Base-by-base conservation (phyloP, 768 basidiomycete genomes). In the Dacryopinax spathularia region DNA sequence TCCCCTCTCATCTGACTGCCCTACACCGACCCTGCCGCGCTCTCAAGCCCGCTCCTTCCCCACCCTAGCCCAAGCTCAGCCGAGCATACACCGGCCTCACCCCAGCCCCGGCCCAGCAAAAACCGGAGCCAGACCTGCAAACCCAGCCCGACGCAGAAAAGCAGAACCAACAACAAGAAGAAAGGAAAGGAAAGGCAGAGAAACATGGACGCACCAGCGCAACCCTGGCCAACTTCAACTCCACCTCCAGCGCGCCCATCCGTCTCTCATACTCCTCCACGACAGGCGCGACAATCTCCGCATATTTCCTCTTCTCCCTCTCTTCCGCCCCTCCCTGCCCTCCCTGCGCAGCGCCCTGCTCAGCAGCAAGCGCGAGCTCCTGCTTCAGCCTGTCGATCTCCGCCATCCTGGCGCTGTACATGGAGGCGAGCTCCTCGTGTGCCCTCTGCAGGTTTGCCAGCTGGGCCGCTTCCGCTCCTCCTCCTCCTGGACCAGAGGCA, bases 261-360 rank as follows among this genome's bases (percentile, higher is more conserved):
- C 92, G 91, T 79, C 95, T 92, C 79, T 99, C 95, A 74, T 99
- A 99, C 76, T 97, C 93, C 75, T 96, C 90, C 61, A 99, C 96
- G 68, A 99, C 93, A 1, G 95, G 95, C 16, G 92, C 94, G 22
- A 98, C 94, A 66, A 89, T 92, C 74, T 91, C 91, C 70, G 91
- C 91, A 70, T 91, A 91, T 70, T 85, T 87, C 65, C 80, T 85
- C 2, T 85, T 88, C 18, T 84, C 88, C 2, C 82, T 81, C 43
- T 44, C 37, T n/a, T 25, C 35, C 34, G 41, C 35, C 20, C 56
- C 65, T 22, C 86, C 69, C 34, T 82, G 81, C 31, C 88, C 88
- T 7, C 82, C 79, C 20, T 75, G n/a, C n/a, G n/a, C n/a, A n/a
- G n/a, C n/a, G n/a, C n/a, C n/a, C n/a, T n/a, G n/a, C n/a, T n/a